Evolutionary conservation across 78 protist species (phyloP).

Genomic region (Emiliania huxleyi): DNA sequence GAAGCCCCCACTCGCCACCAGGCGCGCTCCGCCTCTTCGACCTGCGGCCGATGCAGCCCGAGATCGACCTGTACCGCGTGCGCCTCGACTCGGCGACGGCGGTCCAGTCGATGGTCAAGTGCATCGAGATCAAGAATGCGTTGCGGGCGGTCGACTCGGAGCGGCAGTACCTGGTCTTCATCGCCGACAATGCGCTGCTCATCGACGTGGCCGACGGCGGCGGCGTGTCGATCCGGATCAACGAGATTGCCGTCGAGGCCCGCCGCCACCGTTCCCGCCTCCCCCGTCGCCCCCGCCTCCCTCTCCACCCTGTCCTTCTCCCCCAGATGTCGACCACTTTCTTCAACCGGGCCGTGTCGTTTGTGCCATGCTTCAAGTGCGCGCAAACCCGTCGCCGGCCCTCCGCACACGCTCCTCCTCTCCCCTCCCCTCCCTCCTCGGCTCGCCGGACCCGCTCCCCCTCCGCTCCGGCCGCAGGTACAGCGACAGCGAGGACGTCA

Average conservation of each 20-base stretch:
- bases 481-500: conserved; percentile 18
- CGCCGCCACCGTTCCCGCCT: no score
- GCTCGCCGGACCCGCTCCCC: no score
- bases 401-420: no score
- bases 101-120: conserved; percentile 18
- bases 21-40: neutral
- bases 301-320: conserved; percentile 1
- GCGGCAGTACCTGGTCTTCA: conserved; percentile 12
- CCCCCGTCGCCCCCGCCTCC: neutral
- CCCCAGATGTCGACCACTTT: conserved; percentile 2
- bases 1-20: neutral
- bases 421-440: no score
- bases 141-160: neutral
- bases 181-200: conserved; percentile 17
- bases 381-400: no score
- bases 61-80: neutral
- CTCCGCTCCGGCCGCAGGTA: conserved; percentile 1
- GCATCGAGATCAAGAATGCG: neutral
- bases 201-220: neutral
- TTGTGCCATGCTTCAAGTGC: conserved; percentile 23
- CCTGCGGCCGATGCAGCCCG: conserved; percentile 9
- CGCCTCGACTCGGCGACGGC: neutral
- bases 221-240: neutral
- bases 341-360: conserved; percentile 22
- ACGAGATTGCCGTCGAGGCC: neutral